phyloP scores from a whole-genome alignment of 176 grass and related monocot genomes.

The Hyparrhenia diplandra region DNA sequence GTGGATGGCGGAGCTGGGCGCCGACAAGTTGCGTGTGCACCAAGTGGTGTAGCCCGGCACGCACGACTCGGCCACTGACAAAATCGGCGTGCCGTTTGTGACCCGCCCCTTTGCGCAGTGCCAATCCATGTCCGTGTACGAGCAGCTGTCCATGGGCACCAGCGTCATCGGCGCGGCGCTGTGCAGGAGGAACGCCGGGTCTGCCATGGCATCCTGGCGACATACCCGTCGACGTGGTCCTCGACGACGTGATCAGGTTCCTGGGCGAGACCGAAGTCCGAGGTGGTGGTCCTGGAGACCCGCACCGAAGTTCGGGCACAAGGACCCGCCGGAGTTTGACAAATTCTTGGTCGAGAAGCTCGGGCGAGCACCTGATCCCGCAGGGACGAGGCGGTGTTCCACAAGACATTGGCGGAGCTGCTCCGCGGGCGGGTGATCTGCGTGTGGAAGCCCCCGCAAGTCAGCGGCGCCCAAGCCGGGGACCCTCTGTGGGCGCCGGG shows the following conservation, averaged over 20 bases:
- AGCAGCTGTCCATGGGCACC: constrained; percentile 56
- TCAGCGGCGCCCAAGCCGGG: constrained; percentile 50
- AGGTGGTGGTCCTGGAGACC: constrained; percentile 73
- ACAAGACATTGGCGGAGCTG: constrained; percentile 62
- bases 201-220: constrained; percentile 76
- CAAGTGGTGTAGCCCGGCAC: constrained; percentile 88
- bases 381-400: constrained; percentile 74
- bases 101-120: constrained; percentile 87
- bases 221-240: constrained; percentile 66
- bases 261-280: constrained; percentile 49
- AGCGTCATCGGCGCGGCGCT: constrained; percentile 71
- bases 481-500: constrained; percentile 50
- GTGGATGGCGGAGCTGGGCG: constrained; percentile 66
- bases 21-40: constrained; percentile 36
- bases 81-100: constrained; percentile 46
- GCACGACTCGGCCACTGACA: constrained; percentile 87
- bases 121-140: constrained; percentile 70
- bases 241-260: constrained; percentile 58
- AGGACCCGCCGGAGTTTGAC: constrained; percentile 85
- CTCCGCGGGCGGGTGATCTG: constrained; percentile 65
- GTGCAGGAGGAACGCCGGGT: constrained; percentile 72
- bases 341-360: constrained; percentile 66
- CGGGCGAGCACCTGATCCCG: constrained; percentile 58
- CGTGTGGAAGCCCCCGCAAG: constrained; percentile 85
- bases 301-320: constrained; percentile 85